Conservation (phyloP, 345 rosid genomes). For the Dipteronia sinensis region DNA sequence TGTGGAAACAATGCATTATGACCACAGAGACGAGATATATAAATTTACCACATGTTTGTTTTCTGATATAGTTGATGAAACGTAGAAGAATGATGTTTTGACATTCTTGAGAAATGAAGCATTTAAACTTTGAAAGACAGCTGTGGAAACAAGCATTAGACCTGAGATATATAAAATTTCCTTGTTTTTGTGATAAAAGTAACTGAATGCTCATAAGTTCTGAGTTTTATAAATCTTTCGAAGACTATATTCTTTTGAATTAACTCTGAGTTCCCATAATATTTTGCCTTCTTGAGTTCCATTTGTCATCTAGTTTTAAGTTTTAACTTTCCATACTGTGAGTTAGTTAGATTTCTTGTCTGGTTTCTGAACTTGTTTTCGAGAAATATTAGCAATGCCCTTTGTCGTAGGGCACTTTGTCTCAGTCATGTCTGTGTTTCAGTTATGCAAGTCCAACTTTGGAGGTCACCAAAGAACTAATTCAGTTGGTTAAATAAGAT, state of each 20-base stretch:
- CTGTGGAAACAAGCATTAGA: background rate
- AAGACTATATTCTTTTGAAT: background rate
- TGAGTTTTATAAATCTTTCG: background rate
- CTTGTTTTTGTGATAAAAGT: background rate
- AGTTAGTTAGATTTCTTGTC: background rate
- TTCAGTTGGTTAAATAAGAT: no score
- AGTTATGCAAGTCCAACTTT: no score
- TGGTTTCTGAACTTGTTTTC: conserved; percentile 1
- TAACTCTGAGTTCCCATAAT: background rate
- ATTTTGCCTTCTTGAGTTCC: background rate
- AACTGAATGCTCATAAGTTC: background rate
- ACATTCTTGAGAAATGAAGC: background rate
- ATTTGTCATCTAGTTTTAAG: background rate
- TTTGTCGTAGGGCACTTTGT: background rate
- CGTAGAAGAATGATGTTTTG: conserved; percentile 7
- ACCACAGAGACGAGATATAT: background rate
- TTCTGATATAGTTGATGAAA: background rate
- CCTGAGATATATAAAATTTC: background rate
- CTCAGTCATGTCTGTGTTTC: no score
- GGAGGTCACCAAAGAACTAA: no score
- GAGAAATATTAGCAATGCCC: background rate
- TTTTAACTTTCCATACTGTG: background rate
- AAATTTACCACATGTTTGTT: background rate
- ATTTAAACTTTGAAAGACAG: no score
- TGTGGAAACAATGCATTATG: background rate